Evolutionary conservation across 345 rosid genomes (phyloP).

Genomic region (Populus ilicifolia): DNA sequence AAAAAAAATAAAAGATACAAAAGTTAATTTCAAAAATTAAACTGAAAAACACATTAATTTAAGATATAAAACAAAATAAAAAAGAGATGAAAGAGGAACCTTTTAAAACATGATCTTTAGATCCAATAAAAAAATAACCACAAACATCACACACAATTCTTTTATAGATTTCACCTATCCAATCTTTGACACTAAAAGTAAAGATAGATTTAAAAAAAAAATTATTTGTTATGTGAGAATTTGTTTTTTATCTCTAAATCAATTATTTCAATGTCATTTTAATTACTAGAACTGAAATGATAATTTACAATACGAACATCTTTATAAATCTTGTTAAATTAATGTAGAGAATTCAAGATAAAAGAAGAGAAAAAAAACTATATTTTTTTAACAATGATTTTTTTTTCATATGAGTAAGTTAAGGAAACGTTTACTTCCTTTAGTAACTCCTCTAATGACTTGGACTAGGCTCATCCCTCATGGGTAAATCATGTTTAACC

Average conservation of each 20-base stretch:
- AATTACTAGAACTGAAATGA: too few relatives aligned
- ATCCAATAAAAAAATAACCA: conserved; percentile 84
- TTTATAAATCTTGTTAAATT: too few relatives aligned
- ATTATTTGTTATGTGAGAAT: too few relatives aligned
- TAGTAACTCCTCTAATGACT: too few relatives aligned
- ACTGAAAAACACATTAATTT: not conserved
- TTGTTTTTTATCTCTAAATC: fast-evolving
- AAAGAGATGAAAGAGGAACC: conserved; percentile 32
- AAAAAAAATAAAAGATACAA: not conserved
- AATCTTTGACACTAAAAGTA: conserved; percentile 45
- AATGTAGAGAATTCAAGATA: too few relatives aligned
- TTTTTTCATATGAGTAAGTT: too few relatives aligned
- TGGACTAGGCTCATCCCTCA: fast-evolving
- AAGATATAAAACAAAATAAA: not conserved
- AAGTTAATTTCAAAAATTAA: not conserved
- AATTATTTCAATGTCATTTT: too few relatives aligned
- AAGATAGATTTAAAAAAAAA: conserved; percentile 9
- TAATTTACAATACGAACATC: too few relatives aligned
- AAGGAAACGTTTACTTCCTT: too few relatives aligned
- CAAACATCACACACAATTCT: conserved; percentile 94
- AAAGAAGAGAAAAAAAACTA: fast-evolving
- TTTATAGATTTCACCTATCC: conserved; percentile 94
- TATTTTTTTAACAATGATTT: too few relatives aligned
- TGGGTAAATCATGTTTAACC: fast-evolving
- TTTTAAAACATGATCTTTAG: conserved; percentile 88